A percentile compares a stretch with the other conserved stretches of the same genome.
Conservation (phyloP, 2,329 filamentous ascomycete species). For the Scedosporium minutisporum region DNA sequence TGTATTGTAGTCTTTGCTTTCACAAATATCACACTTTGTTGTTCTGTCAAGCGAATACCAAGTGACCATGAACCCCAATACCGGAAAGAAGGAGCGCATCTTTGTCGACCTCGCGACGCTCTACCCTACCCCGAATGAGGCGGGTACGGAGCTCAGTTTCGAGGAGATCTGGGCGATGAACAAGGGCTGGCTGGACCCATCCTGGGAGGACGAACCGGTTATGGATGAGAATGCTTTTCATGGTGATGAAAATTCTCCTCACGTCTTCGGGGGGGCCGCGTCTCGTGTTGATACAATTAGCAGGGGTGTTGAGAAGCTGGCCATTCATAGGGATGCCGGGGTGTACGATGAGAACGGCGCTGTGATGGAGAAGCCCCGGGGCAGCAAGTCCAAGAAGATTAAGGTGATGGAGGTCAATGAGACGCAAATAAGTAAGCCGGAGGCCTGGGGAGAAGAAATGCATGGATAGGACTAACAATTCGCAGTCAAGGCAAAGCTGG, state of each 20-base stretch:
- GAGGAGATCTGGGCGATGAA: slow-evolving; percentile 79
- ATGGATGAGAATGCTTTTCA: slow-evolving; percentile 9
- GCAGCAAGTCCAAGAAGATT: slow-evolving; percentile 54
- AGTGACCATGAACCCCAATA: slow-evolving; percentile 72
- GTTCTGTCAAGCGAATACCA: slow-evolving; percentile 64
- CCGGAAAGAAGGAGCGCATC: slow-evolving; percentile 74
- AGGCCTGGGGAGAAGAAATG: background rate
- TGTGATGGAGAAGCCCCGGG: slow-evolving; percentile 31
- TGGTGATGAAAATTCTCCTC: slow-evolving; percentile 4
- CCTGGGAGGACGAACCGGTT: slow-evolving; percentile 41
- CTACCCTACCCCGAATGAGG: slow-evolving; percentile 67
- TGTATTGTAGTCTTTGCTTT: slow-evolving; percentile 45
- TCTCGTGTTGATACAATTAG: slow-evolving; percentile 18
- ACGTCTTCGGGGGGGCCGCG: background rate
- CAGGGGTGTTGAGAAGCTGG: slow-evolving; percentile 16
- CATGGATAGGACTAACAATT: slow-evolving; percentile 17
- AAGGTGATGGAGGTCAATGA: slow-evolving; percentile 81
- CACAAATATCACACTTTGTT: slow-evolving; percentile 56
- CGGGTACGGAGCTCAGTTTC: slow-evolving; percentile 72
- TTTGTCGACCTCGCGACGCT: slow-evolving; percentile 79
- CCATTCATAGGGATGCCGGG: slow-evolving; percentile 18
- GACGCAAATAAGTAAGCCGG: slow-evolving; percentile 74
- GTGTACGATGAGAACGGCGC: slow-evolving; percentile 52
- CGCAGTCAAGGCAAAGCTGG: slow-evolving; percentile 82
- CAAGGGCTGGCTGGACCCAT: slow-evolving; percentile 56